Base-by-base conservation (phyloP, 371 early-diverging fungal species). In the Rhizomucor miehei region DNA sequence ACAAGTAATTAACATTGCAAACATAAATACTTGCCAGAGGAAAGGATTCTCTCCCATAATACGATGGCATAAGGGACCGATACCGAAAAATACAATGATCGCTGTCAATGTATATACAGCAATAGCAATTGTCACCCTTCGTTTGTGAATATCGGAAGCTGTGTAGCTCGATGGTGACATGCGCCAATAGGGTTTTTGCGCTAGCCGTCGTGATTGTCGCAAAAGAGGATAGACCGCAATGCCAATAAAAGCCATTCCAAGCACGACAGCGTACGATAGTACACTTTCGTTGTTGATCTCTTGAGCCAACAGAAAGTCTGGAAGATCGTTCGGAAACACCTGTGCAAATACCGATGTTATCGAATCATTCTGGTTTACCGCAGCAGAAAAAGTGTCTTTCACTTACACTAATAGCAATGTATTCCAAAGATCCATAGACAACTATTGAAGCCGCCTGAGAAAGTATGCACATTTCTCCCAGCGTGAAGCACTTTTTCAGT, bases 241-340 rank as follows among this genome's bases (percentile, higher is more conserved):
- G 5, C 89, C 89, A 47, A 88, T 82, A 21, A 88, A 58, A 3
- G 89, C 29, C 78, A 88, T 88, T 0, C 91, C 91, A 12, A 87
- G 63, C n/a, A 89, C 66, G 4, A 90, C 58, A 0, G 73, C 73
- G 63, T 78, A 71, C 17, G 66, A 54, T 2, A 69, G 50, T 45
- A 81, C 67, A 50, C 61, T 54, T 51, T 63, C 52, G 45, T 60
- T 56, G 43, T 72, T 60, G 6, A 75, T 56, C 5, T 67, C 56
- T 3, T 50, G 50, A 14, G 39, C 35, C 20, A 52, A 52, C 17
- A 74, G 45, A 48, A 66, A 72, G 3, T 20, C 17, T 14, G 77
- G 73, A 6, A 54, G 39, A 14, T 49, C 37, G 4, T 65, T 56
- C n/a, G 71, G 51, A 35, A 57, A 61, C n/a, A n/a, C n/a, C n/a